These are phyloP conservation scores for Bidens hawaiensis DNA, from an alignment of 140 eudicot genomes.

Conservation along the genomic window DNA sequence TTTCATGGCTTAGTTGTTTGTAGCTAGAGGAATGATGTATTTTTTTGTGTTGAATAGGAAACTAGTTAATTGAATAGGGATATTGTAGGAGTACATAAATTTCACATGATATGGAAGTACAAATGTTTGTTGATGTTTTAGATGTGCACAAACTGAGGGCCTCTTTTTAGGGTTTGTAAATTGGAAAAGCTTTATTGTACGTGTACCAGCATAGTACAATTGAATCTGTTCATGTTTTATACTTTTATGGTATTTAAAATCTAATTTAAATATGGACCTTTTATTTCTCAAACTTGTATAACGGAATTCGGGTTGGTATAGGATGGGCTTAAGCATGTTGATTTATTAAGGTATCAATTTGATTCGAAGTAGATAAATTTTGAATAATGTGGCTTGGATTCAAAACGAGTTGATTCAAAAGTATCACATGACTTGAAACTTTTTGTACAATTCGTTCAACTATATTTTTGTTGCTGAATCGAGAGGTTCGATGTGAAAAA, in stretches of 20 bases:
- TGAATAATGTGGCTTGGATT: no score
- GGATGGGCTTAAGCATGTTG: no score
- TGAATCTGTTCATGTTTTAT: not conserved
- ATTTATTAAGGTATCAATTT: no score
- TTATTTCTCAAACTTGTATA: not conserved
- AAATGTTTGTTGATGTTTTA: constrained; percentile 8
- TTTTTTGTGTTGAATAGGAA: not conserved
- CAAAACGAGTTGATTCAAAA: no score
- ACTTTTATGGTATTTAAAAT: not conserved
- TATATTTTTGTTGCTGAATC: no score
- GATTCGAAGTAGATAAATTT: no score
- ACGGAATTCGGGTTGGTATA: no score
- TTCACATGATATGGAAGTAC: constrained; percentile 4
- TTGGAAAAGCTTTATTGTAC: constrained; percentile 9
- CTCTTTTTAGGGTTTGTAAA: constrained; percentile 12
- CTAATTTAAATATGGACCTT: not conserved
- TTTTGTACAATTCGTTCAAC: no score
- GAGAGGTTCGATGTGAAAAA: no score
- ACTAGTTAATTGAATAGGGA: constrained; percentile 4
- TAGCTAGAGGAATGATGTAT: not conserved
- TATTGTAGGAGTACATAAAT: constrained; percentile 13
- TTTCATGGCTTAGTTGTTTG: not conserved
- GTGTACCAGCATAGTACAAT: not conserved
- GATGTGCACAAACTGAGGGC: not conserved
- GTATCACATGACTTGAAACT: no score